Percentiles rank a stretch among this genome's conserved stretches.
Evolutionary conservation across 192 early-diverging fungal species (phyloP).

Genomic region (Backusella morwellensis): DNA sequence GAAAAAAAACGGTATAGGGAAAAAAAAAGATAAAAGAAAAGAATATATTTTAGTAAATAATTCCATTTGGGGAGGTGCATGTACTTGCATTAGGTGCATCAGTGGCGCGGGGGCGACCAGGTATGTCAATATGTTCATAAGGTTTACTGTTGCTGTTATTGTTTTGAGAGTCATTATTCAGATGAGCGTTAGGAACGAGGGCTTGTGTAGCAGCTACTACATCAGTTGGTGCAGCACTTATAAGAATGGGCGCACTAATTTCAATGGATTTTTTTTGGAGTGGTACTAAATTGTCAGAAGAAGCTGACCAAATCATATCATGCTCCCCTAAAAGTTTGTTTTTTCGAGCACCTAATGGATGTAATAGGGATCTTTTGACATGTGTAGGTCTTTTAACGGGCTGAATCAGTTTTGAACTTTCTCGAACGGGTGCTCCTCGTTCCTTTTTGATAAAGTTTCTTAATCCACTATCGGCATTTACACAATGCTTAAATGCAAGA

Average conservation of each 20-base stretch:
- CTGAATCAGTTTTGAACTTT: slow-evolving; percentile 16
- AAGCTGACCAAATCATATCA: slow-evolving; percentile 8
- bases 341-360: slow-evolving; percentile 3
- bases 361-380: slow-evolving; percentile 16
- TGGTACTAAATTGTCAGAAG: not conserved
- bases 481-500: slow-evolving; percentile 36
- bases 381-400: not conserved
- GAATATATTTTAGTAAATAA: not conserved
- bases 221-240: slow-evolving; percentile 11
- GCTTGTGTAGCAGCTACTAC: slow-evolving; percentile 26
- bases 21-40: not conserved
- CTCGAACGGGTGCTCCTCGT: slow-evolving; percentile 18
- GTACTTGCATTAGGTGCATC: slow-evolving; percentile 7
- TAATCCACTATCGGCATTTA: slow-evolving; percentile 33
- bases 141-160: not conserved
- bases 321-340: slow-evolving; percentile 10
- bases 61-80: not conserved
- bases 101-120: slow-evolving; percentile 9
- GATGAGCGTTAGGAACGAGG: slow-evolving; percentile 15
- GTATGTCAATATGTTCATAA: slow-evolving; percentile 26
- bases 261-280: slow-evolving; percentile 10
- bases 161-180: not conserved
- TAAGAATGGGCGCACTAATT: not conserved
- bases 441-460: slow-evolving; percentile 13
- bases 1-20: not conserved